phyloP scores from a whole-genome alignment of 2,329 filamentous ascomycete species.

The Ilyonectria mors-panacis region DNA sequence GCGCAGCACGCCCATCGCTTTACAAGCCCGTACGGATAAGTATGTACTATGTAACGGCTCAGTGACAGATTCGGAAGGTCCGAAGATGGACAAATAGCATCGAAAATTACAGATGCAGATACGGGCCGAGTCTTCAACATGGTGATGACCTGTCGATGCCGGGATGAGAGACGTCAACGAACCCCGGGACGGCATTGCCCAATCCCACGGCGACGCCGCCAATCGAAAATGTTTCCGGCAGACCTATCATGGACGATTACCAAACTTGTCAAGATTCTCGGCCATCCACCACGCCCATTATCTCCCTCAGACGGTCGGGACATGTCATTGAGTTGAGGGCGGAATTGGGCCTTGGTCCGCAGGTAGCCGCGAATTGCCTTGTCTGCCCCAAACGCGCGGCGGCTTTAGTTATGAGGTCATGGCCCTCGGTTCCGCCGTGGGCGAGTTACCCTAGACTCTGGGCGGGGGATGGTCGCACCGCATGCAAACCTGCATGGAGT shows the following conservation, averaged over 20 bases:
- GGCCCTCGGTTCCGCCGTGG: not conserved
- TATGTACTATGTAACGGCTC: not conserved
- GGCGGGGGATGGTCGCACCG: not conserved
- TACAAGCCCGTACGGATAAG: not conserved
- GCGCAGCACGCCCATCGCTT: not conserved
- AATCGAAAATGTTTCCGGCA: constrained; percentile 1
- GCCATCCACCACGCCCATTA: not conserved
- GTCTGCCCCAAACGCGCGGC: constrained; percentile 28
- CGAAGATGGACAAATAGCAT: not conserved
- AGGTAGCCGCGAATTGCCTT: constrained; percentile 47
- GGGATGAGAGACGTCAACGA: not conserved
- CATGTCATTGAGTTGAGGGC: constrained; percentile 18
- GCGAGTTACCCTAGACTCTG: constrained; percentile 12
- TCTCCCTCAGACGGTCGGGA: not conserved
- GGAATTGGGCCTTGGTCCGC: constrained; percentile 41
- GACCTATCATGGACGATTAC: constrained; percentile 1
- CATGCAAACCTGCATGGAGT: not conserved
- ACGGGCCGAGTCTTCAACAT: not conserved
- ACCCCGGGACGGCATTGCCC: not conserved
- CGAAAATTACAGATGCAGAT: not conserved
- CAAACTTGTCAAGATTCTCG: not conserved
- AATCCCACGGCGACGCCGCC: constrained; percentile 1
- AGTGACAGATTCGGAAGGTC: not conserved
- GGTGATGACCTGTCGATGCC: not conserved
- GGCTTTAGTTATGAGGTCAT: constrained; percentile 24